A percentile compares a stretch with the other conserved stretches of the same genome.
Evolutionary conservation across 73 alveolate species (phyloP).

Genomic region (Paramecium biaurelia): DNA sequence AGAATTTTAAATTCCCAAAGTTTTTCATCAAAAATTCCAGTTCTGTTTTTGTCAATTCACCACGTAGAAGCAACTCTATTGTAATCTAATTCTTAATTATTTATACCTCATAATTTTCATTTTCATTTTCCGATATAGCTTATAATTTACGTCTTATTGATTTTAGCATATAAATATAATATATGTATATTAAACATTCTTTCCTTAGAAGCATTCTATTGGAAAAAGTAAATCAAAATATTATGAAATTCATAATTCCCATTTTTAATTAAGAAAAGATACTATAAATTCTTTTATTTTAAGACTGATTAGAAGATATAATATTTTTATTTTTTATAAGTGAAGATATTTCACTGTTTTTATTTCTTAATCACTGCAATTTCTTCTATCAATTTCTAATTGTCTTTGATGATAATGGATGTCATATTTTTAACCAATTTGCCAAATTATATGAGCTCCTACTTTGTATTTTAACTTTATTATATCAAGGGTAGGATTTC

Average conservation of each 20-base stretch:
- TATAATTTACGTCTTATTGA: not conserved
- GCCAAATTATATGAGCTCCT: not conserved
- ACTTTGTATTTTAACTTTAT: not conserved
- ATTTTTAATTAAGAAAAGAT: not conserved
- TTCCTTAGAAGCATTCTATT: not conserved
- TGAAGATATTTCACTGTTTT: not conserved
- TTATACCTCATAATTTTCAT: not conserved
- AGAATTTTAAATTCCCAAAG: constrained; percentile 52
- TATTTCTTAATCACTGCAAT: not conserved
- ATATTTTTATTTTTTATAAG: not conserved
- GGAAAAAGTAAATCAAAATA: not conserved
- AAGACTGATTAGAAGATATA: not conserved
- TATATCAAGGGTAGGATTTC: not conserved
- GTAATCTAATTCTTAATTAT: not conserved
- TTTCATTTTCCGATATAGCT: not conserved
- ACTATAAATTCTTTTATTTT: not conserved
- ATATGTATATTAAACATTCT: not conserved
- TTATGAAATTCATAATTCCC: too few species aligned
- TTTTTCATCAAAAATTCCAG: constrained; percentile 22
- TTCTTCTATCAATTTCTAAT: constrained; percentile 28
- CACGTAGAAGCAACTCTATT: not conserved
- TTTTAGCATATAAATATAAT: not conserved
- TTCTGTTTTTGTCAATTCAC: not conserved
- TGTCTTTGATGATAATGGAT: not conserved
- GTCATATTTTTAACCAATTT: not conserved